phyloP scores from a whole-genome alignment of 371 early-diverging fungal genomes.

The Mucor saturninus region DNA sequence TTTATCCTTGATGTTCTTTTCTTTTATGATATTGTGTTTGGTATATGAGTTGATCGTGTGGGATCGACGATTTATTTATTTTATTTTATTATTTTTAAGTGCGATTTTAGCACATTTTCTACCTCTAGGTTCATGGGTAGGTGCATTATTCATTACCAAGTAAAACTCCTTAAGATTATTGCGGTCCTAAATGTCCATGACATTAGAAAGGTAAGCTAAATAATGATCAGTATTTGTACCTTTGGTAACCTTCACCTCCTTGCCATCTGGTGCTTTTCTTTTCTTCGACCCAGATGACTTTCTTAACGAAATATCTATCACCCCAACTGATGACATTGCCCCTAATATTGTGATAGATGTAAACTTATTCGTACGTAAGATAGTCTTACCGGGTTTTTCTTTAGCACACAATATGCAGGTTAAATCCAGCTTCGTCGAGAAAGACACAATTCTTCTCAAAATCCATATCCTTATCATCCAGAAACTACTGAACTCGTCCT shows the following conservation, averaged over 20 bases:
- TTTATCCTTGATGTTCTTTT: no score
- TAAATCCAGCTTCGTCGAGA: background rate
- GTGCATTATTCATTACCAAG: slow-evolving; percentile 1
- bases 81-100: no score
- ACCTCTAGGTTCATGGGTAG: background rate
- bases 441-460: background rate
- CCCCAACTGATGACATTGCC: slow-evolving; percentile 14
- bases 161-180: background rate
- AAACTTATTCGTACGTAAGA: slow-evolving; percentile 4
- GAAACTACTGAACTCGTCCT: background rate
- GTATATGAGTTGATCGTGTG: no score
- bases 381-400: background rate
- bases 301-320: slow-evolving; percentile 21
- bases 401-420: background rate
- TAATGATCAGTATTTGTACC: slow-evolving; percentile 1
- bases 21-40: no score
- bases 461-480: background rate
- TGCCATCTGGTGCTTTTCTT: background rate
- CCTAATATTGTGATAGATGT: slow-evolving; percentile 19
- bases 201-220: background rate
- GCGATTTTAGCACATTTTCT: no score
- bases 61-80: no score
- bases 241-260: background rate
- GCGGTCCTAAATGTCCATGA: background rate
- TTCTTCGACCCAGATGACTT: background rate